Evolutionary conservation across 495 filamentous ascomycete genomes (phyloP), one percentile per base, ranked within the genome.

Genomic region (Neurospora hispaniola): DNA sequence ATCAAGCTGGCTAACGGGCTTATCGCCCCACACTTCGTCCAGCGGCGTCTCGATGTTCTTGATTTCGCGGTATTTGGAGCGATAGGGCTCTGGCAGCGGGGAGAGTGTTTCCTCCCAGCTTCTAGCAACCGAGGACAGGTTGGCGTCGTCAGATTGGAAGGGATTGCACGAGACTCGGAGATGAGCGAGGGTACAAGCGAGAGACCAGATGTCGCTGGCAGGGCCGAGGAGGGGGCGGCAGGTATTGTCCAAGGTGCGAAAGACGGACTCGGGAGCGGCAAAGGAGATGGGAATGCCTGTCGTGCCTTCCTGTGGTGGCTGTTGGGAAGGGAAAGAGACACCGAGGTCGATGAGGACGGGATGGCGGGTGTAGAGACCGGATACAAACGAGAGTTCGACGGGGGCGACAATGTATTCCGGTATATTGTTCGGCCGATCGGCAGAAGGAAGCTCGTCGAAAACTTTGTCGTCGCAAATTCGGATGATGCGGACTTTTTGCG

Each of bases 291-390:
- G 76, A 16, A 77, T 74, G 1, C 79, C 75, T 0, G 74, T 76
- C 9, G 23, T 9, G 2, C 54, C 54, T 62, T 44, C 16, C 0
- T 66, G 27, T 0, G 75, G 73, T 0, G 73, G 71, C 8, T n/a
- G 20, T 0, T 66, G 20, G 59, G 14, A 10, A 14, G 62, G 59
- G 40, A 76, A 80, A 0, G 80, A 76, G 27, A 80, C 73, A 0
- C 79, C 79, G 66, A 80, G 78, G 69, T 82, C 80, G 18, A 76
- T 70, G 12, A 82, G 66, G 54, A 74, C 73, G 11, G 79, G 73
- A 0, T 77, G 31, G 16, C 71, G 73, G 0, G 70, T 71, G 72
- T 72, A 71, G 35, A 72, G 20, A 0, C 72, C 77, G 3, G 54
- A 23, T 2, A 20, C 73, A 69, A 42, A 73, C 0, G 10, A 5